Evolutionary conservation across 164 flowering plant species (phyloP).

Genomic region (Liriodendron chinense): DNA sequence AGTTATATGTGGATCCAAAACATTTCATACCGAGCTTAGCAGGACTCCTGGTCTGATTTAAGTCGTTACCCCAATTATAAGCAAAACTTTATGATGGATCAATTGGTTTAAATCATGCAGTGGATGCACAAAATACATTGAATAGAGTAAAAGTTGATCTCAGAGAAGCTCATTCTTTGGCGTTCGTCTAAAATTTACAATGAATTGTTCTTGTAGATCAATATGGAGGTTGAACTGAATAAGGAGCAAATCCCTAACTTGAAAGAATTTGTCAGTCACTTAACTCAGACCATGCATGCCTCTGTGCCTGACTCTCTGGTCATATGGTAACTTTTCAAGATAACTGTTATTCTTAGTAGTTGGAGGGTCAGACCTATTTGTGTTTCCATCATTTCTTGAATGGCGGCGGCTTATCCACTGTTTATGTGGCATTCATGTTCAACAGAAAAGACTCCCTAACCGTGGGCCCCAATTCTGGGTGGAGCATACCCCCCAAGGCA

Average conservation of each 20-base stretch:
- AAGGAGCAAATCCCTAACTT: slow-evolving; percentile 54
- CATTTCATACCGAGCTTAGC: neutral
- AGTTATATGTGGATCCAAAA: neutral
- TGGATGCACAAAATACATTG: neutral
- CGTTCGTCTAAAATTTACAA: neutral
- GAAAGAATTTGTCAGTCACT: slow-evolving; percentile 72
- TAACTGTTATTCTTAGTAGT: too few relatives aligned
- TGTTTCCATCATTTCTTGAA: too few relatives aligned
- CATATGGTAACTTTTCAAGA: slow-evolving; percentile 49
- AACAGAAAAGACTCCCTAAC: too few relatives aligned
- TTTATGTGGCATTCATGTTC: too few relatives aligned
- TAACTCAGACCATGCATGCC: slow-evolving; percentile 69
- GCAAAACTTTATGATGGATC: neutral
- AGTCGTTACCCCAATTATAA: neutral
- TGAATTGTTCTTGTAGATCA: slow-evolving; percentile 50
- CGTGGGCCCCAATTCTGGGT: too few relatives aligned
- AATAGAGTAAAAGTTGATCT: neutral
- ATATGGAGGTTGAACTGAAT: slow-evolving; percentile 67
- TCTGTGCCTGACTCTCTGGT: slow-evolving; percentile 70
- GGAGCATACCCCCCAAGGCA: too few relatives aligned
- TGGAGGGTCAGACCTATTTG: too few relatives aligned
- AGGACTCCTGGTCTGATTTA: neutral
- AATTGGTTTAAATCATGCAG: too few relatives aligned
- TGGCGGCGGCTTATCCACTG: too few relatives aligned
- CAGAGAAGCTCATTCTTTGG: neutral